Conservation (phyloP, 2,329 filamentous ascomycete genomes). For the Triangularia setosa region DNA sequence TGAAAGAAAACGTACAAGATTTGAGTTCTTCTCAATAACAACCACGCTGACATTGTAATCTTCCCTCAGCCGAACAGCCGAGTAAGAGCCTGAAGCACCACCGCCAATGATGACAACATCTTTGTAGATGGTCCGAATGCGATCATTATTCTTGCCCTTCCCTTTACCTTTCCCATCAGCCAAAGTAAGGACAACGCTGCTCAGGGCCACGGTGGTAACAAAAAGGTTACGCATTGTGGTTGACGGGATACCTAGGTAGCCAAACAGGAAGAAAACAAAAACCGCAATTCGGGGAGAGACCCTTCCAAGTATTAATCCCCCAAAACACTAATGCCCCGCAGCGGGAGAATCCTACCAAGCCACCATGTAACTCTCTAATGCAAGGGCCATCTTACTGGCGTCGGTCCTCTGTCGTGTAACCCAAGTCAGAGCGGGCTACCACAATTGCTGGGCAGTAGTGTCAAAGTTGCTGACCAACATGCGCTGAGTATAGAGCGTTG, state of each 20-base stretch:
- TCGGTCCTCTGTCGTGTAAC: background rate
- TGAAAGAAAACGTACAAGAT: conserved; percentile 7
- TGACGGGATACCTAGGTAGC: background rate
- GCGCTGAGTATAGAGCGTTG: background rate
- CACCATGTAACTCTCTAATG: background rate
- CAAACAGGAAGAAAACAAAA: background rate
- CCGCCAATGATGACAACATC: conserved; percentile 23
- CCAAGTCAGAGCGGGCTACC: background rate
- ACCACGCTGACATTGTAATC: conserved; percentile 20
- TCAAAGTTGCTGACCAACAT: background rate
- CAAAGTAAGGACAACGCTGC: background rate
- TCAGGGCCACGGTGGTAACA: background rate
- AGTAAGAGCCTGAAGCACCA: conserved; percentile 22
- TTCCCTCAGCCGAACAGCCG: conserved; percentile 20
- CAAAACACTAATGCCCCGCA: background rate
- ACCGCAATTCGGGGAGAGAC: background rate
- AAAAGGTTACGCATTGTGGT: background rate
- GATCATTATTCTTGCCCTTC: background rate
- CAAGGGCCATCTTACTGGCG: background rate
- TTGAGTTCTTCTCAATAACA: conserved; percentile 21
- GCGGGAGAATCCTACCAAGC: background rate
- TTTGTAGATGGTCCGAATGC: conserved; percentile 5
- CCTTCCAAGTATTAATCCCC: background rate
- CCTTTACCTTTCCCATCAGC: background rate
- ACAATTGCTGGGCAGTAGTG: background rate